A percentile compares a stretch with the other conserved stretches of the same genome.
Conservation (phyloP, 495 filamentous ascomycete species). For the Pyrenula aspistea region DNA sequence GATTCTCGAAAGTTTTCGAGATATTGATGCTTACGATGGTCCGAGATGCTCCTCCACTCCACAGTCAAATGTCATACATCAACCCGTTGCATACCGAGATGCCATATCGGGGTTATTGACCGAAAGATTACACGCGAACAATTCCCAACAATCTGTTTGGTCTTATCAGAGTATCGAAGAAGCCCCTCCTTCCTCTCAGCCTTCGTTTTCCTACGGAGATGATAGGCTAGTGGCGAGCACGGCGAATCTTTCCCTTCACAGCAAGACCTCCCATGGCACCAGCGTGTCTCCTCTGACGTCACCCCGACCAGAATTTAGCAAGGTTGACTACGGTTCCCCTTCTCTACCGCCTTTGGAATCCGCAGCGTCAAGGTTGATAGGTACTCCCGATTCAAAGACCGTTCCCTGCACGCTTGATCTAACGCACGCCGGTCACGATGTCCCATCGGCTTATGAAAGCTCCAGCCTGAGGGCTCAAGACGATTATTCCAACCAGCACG, state of each 20-base stretch:
- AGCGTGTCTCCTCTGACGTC: not conserved
- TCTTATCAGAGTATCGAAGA: not conserved
- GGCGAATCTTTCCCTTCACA: not conserved
- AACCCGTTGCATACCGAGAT: not conserved
- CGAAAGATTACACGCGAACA: not conserved
- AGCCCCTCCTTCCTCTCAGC: not conserved
- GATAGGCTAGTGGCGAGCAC: not conserved
- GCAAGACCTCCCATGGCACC: not conserved
- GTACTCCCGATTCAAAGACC: not conserved
- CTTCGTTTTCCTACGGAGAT: not conserved
- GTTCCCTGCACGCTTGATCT: not conserved
- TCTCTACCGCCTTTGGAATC: not conserved
- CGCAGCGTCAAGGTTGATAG: not conserved
- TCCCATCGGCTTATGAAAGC: not conserved
- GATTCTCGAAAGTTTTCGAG: not conserved
- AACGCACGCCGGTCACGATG: not conserved
- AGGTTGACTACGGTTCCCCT: not conserved
- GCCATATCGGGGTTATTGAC: not conserved
- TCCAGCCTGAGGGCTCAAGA: not conserved
- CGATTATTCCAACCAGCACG: not conserved
- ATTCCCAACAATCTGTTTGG: not conserved
- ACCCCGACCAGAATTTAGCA: not conserved
- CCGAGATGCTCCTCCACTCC: not conserved
- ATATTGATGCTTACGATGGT: not conserved
- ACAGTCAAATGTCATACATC: not conserved